A percentile compares a stretch with the other conserved stretches of the same genome.
These are phyloP conservation scores for Wallacemonas sp. DNA, from an alignment of 208 protist species.

Conservation along the genomic window DNA sequence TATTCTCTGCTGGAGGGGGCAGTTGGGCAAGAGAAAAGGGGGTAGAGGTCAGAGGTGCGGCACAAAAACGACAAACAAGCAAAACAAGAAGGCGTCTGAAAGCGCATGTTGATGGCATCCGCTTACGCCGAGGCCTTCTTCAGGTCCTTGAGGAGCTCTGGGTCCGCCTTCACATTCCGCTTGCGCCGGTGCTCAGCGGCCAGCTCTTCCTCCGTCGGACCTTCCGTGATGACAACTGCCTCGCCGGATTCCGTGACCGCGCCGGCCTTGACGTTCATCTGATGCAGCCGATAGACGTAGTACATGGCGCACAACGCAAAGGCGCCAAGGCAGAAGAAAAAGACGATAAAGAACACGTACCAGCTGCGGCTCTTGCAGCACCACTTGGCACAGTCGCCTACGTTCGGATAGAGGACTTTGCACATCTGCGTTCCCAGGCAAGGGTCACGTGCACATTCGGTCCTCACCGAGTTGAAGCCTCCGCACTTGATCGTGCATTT, in stretches of 20 bases:
- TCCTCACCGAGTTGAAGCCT: slow-evolving; percentile 67
- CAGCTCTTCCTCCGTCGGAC: slow-evolving; percentile 29
- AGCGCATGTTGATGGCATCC: no score
- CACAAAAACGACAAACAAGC: background rate
- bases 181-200: slow-evolving; percentile 39
- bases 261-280: slow-evolving; percentile 64
- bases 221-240: slow-evolving; percentile 23
- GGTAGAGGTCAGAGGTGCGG: no score
- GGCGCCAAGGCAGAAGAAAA: slow-evolving; percentile 73
- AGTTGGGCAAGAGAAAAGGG: no score
- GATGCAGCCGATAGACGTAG: slow-evolving; percentile 76
- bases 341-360: slow-evolving; percentile 73
- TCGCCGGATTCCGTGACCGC: slow-evolving; percentile 57
- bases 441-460: slow-evolving; percentile 68
- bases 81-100: background rate
- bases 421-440: slow-evolving; percentile 74
- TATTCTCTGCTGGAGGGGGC: no score
- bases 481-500: slow-evolving; percentile 56
- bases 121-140: slow-evolving; percentile 13
- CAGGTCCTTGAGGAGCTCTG: slow-evolving; percentile 46
- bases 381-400: slow-evolving; percentile 67
- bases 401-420: slow-evolving; percentile 32
- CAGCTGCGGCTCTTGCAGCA: slow-evolving; percentile 68
- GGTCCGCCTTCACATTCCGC: slow-evolving; percentile 54
- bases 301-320: slow-evolving; percentile 62